These are phyloP conservation scores for Oidiodendron maius DNA, from an alignment of 495 filamentous ascomycete genomes.

Conservation along the genomic window DNA sequence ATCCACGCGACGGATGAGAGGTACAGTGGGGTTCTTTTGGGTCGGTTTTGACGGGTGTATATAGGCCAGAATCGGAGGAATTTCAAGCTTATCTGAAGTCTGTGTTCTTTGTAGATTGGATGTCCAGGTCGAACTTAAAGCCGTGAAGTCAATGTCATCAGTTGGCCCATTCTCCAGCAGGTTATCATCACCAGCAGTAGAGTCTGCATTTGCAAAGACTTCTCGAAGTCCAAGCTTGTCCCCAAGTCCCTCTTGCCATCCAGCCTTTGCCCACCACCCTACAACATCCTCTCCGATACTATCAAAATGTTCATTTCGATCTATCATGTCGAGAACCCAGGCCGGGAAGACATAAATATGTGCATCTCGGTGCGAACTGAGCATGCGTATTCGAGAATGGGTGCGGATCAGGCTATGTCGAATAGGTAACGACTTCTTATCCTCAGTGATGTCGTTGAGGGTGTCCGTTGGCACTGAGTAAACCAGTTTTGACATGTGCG, in stretches of 20 bases:
- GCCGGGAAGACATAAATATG: slow-evolving; percentile 90
- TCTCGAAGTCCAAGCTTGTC: slow-evolving; percentile 69
- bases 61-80: slow-evolving; percentile 75
- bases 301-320: slow-evolving; percentile 70
- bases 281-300: slow-evolving; percentile 87
- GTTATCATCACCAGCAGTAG: slow-evolving; percentile 34
- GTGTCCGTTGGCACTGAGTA: slow-evolving; percentile 78
- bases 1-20: slow-evolving; percentile 80
- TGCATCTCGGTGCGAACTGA: slow-evolving; percentile 76
- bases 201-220: slow-evolving; percentile 40
- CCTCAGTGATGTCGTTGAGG: slow-evolving; percentile 69
- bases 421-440: slow-evolving; percentile 62
- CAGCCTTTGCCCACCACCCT: slow-evolving; percentile 91
- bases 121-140: slow-evolving; percentile 49
- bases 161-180: slow-evolving; percentile 25
- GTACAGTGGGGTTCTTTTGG: slow-evolving; percentile 23
- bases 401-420: slow-evolving; percentile 65
- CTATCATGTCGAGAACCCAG: slow-evolving; percentile 83
- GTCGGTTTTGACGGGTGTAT: slow-evolving; percentile 47
- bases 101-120: slow-evolving; percentile 17
- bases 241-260: slow-evolving; percentile 77
- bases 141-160: slow-evolving; percentile 56
- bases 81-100: slow-evolving; percentile 20
- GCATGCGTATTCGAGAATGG: slow-evolving; percentile 68
- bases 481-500: slow-evolving; percentile 58